Evolutionary conservation across 192 early-diverging fungal genomes (phyloP), one percentile per base, ranked within the genome.

Genomic region (Entomortierella parvispora): DNA sequence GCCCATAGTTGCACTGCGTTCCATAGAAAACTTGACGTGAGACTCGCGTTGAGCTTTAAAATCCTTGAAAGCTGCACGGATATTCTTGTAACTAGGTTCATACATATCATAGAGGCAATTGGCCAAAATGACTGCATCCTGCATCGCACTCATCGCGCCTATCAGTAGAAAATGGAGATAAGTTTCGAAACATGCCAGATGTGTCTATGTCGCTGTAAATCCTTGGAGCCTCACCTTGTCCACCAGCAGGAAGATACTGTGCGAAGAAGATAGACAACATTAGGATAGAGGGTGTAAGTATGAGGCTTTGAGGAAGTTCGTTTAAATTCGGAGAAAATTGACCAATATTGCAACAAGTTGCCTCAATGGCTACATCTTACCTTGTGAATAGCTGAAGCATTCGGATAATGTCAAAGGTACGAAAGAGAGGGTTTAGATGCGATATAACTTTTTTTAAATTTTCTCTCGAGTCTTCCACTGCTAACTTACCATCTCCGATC

Each of bases 141-240:
- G 69, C 69, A 71, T 58, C 1, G 69, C 69, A 29, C 60, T 69
- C 10, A 69, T 60, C n/a, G 67, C 67, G 5, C 67, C 65, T 68
- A 25, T n/a, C n/a, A n/a, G n/a, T n/a, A n/a, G n/a, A 48, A 15
- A 23, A 62, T 2, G 37, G 23, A 62, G 47, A 62, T 47, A 34
- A 20, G 37, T 25, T 2, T 40, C 5, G 37, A 47, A 4, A 3
- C 54, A 15, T 40, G 14, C 42, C 9, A 15, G 28, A 14, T 31
- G 26, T 32, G 2, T 54, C 31, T 17, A n/a, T 23, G 26, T 54
- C 18, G 22, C 28, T 0, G 49, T 11, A 32, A 10, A 8, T 23
- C 34, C 7, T 50, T 50, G 49, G 15, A 4, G 22, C 45, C 15
- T 20, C 15, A 46, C 45, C 8, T 3, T 49, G 25, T 49, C 25